Conservation (phyloP, 257 asterid species). For the Anisodus acutangulus region DNA sequence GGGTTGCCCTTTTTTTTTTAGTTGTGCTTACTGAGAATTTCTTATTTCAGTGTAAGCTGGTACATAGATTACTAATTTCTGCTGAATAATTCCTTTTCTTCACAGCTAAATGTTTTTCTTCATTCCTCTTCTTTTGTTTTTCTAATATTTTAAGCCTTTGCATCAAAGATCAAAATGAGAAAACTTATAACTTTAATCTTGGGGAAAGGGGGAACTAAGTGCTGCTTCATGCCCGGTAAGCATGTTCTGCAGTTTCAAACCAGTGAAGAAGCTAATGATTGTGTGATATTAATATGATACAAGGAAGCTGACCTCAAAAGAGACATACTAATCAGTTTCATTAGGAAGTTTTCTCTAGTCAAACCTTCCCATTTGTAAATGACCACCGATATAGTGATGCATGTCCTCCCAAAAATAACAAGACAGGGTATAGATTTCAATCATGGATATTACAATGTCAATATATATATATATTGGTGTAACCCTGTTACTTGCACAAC, state of each 20-base stretch:
- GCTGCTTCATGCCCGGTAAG: background rate
- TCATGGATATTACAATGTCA: constrained; percentile 1
- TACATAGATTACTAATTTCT: background rate
- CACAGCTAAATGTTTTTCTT: background rate
- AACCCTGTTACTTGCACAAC: background rate
- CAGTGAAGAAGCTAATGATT: background rate
- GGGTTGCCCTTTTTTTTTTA: too few species aligned
- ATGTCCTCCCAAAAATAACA: background rate
- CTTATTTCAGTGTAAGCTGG: background rate
- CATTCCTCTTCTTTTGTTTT: background rate
- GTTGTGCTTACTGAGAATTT: background rate
- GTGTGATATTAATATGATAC: background rate
- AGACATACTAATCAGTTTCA: constrained; percentile 2
- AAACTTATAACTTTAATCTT: background rate
- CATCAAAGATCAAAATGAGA: background rate
- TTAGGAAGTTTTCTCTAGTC: background rate
- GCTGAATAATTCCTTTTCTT: background rate
- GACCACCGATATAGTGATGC: background rate
- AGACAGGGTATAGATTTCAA: background rate
- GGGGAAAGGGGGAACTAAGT: background rate
- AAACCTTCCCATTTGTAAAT: background rate
- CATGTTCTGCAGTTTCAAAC: background rate
- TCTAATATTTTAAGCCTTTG: background rate
- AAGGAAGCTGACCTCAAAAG: background rate
- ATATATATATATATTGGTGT: background rate